Evolutionary conservation across 2,329 filamentous ascomycete species (phyloP), one percentile per base, ranked within the genome.

Genomic region (Penicillium occitanis): DNA sequence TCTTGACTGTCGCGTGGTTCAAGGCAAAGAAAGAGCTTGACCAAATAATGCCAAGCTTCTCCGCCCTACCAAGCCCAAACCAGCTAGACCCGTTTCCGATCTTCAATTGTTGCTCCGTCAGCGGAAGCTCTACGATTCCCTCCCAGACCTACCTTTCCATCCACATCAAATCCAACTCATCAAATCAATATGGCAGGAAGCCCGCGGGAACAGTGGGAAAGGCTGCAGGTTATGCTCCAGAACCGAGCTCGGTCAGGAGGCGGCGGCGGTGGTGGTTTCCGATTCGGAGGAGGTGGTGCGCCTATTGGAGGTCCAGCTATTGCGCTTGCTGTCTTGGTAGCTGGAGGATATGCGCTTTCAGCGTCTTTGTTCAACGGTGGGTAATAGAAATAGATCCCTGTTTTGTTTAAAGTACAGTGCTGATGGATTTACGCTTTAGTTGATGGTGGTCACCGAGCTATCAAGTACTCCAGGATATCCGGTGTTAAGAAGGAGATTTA

Each of bases 401-500:
- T 3, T 25, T 5, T 40, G 11, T 19, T 48, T 48, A 14, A 55
- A 17, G n/a, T 14, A 2, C 13, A 30, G 17, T 42, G 40, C 55
- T 68, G 57, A 66, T 58, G 48, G 57, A 51, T 61, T 25, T 6
- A 19, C 33, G 19, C 44, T 66, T 59, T 68, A 88, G 95, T 99
- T 74, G 95, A 99, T 77, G 95, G 95, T 89, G 95, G 95, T 83
- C 95, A 98, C 81, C 90, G 95, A 77, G 95, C 95, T 71, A 99
- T 99, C 86, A 99, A 99, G 82, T 99, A 99, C 84, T 93, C 90
- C 73, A 90, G 93, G 78, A 75, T 97, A 80, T 91, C 88, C 75
- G 95, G 95, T 84, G 94, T 99, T 65, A 90, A 91, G 85, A 93
- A 93, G 83, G 92, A 98, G 76, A 99, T 99, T 79, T 99, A 96